These are phyloP conservation scores for Trichoderma sp. DNA, from an alignment of 2,329 filamentous ascomycete species.

Conservation along the genomic window DNA sequence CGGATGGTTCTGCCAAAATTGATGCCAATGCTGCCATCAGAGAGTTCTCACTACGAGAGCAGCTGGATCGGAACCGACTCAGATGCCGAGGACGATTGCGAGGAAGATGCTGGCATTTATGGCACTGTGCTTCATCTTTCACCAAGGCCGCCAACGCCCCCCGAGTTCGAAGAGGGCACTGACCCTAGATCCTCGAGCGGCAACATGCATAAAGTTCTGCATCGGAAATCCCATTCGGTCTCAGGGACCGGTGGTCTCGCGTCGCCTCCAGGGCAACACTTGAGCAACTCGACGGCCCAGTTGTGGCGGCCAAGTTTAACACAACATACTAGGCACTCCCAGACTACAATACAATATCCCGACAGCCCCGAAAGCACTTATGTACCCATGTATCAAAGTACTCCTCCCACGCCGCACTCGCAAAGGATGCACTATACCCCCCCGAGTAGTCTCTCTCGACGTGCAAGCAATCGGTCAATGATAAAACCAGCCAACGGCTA, in stretches of 20 bases:
- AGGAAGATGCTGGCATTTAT: constrained; percentile 17
- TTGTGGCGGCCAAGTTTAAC: not conserved
- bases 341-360: constrained; percentile 8
- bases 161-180: constrained; percentile 20
- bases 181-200: not conserved
- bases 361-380: constrained; percentile 5
- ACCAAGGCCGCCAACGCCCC: constrained; percentile 33
- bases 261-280: not conserved
- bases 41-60: constrained; percentile 25
- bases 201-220: constrained; percentile 10
- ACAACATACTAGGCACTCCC: not conserved
- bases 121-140: constrained; percentile 24
- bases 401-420: not conserved
- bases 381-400: not conserved
- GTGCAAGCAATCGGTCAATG: not conserved
- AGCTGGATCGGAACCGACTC: constrained; percentile 41
- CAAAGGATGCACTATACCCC: not conserved
- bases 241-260: constrained; percentile 16
- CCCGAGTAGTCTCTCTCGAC: not conserved
- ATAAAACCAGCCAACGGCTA: not conserved
- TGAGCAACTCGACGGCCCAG: constrained; percentile 5
- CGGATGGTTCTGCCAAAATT: constrained; percentile 28
- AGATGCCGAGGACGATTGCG: constrained; percentile 29
- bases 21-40: constrained; percentile 19
- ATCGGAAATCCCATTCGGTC: constrained; percentile 28